These are phyloP conservation scores for Fusarium zealandicum DNA, from an alignment of 2,329 filamentous ascomycete species.

Conservation along the genomic window DNA sequence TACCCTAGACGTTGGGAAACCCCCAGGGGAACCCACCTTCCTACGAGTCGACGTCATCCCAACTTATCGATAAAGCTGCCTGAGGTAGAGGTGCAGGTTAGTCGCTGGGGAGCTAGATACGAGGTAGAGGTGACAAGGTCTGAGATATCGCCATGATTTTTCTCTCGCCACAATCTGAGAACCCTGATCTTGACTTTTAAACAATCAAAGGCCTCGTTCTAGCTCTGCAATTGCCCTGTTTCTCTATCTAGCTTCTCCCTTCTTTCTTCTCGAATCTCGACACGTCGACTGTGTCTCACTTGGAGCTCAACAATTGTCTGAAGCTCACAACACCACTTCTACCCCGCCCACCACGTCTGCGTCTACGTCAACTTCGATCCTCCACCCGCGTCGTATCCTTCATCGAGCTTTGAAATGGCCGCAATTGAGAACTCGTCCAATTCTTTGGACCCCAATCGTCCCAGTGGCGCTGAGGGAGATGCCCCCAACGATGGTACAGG, in stretches of 20 bases:
- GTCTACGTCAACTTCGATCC: slow-evolving; percentile 34
- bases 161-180: slow-evolving; percentile 26
- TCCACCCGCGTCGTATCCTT: slow-evolving; percentile 24
- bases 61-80: slow-evolving; percentile 43
- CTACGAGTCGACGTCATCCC: slow-evolving; percentile 41
- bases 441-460: slow-evolving; percentile 48
- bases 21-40: slow-evolving; percentile 8
- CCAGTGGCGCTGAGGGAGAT: slow-evolving; percentile 54
- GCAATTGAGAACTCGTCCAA: slow-evolving; percentile 53
- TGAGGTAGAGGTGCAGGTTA: slow-evolving; percentile 25
- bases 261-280: slow-evolving; percentile 13
- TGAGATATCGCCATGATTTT: slow-evolving; percentile 34
- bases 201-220: slow-evolving; percentile 22
- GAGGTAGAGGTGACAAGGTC: slow-evolving; percentile 30
- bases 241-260: not conserved
- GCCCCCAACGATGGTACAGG: slow-evolving; percentile 76
- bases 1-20: slow-evolving; percentile 37
- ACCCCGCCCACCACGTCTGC: slow-evolving; percentile 35
- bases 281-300: slow-evolving; percentile 33
- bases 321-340: slow-evolving; percentile 36
- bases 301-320: slow-evolving; percentile 33
- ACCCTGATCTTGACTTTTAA: slow-evolving; percentile 23
- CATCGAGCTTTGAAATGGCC: slow-evolving; percentile 42
- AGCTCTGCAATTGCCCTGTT: slow-evolving; percentile 9
- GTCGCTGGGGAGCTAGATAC: slow-evolving; percentile 28